Base-by-base conservation (phyloP, 2,329 filamentous ascomycete genomes). In the Colletotrichum tropicicola region DNA sequence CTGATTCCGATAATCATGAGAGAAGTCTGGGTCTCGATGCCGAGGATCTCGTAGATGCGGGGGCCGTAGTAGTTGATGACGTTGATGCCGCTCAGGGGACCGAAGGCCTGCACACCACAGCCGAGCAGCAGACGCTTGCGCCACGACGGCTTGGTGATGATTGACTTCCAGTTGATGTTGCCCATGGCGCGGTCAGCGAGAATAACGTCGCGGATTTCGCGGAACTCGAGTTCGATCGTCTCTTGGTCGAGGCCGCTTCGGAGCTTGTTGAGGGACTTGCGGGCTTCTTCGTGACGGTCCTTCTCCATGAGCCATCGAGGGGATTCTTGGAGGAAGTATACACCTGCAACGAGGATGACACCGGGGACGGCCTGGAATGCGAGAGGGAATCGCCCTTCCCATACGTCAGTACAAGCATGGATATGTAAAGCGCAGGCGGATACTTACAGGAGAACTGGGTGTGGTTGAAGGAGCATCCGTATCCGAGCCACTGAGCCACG, bases 1-100 rank as follows among this genome's bases (percentile, higher is more conserved):
- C 78, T 83, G 66, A 85, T 79, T 8, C 83, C 83, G 66, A 84
- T 80, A 41, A 85, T 83, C 74, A 85, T 79, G 4, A 85, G 76
- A 0, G 82, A 81, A 2, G 76, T 80, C 5, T 77, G 77, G 2
- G 75, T 80, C 4, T 73, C 69, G 45, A 85, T 79, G 13, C 81
- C 80, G 1, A 84, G 75, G 8, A 78, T 75, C 15, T 73, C 70
- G 68, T 84, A 84, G 37, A 84, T 79, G 0, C 77, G 72, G 30
- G 71, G 71, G 3, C 71, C 71, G 32, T 72, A 73, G 64, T 65
- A 80, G 52, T 80, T 77, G 51, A 82, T 81, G 6, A 82, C 77
- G 47, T 82, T 83, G 59, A 61, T 65, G 23, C 54, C 59, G 19
- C n/a, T 44, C 10, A 63, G 75, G 39, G 81, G 82, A 1, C 79